Base-by-base conservation (phyloP, 345 rosid genomes). In the Noccaea caerulescens region DNA sequence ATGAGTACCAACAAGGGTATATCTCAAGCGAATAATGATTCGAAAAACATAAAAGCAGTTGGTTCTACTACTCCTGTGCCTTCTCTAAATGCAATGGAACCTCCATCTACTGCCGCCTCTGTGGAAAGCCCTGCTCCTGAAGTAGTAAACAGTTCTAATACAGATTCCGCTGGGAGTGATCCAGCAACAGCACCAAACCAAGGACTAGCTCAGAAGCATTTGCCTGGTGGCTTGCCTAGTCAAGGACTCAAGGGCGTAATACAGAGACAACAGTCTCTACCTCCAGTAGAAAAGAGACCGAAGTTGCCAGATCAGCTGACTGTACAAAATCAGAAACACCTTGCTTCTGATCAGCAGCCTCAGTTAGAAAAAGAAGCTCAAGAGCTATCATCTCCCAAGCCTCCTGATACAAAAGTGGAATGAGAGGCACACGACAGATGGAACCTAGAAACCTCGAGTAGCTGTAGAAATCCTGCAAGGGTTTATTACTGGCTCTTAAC, bases 401-500 rank as follows among this genome's bases (percentile, higher is more conserved):
- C 89, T 53, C 79, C 86, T 27, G 86, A 84, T 76, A 62, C 85
- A 66, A 79, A 86, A 78, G 77, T 81, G 84, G 97, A 87, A 82
- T 88, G 85, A 84, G 84, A 82, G 72, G 72, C 77, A 54, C 23
- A 51, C 33, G 46, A 39, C 68, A 72, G 50, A 58, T 81, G 77
- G 80, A 56, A 77, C 69, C 67, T 81, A 77, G 80, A 84, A 76
- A 76, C 78, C 68, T 83, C 81, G 44, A 39, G 77, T 60, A 63
- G 84, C 82, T 39, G 80, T 80, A 71, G 76, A 27, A 27, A 66
- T 77, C 78, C 85, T 79, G 81, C 83, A 66, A 60, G 78, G 79
- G 66, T 68, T 76, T 81, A 83, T 72, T 81, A 20, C 86, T 76
- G 79, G 85, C 90, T 82, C 83, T 83, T 66, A 3, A 63, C 45